Base-by-base conservation (phyloP, 108 stramenopile species). In the Skeletonema grethae region DNA sequence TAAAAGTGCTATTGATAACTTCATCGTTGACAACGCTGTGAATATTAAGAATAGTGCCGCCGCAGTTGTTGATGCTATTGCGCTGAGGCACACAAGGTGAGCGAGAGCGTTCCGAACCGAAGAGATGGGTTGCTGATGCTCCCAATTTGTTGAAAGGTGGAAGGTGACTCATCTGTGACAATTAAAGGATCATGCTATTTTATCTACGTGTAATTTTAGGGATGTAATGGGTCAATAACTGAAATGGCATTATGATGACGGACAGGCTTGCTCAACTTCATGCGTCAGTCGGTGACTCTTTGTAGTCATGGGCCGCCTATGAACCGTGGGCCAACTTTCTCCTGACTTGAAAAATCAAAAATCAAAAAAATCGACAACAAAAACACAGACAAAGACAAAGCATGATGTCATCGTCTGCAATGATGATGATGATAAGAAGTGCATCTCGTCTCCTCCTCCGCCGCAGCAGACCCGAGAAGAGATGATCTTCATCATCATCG, bases 1-100 rank as follows among this genome's bases (percentile, higher is more conserved):
- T 53, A 53, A 53, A 53, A 53, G 20, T 53, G 50, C 50, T 53
- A 53, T 53, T 53, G 50, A 53, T n/a, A 53, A 53, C 50, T 53
- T 53, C 50, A 53, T 53, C 5, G 50, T 50, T 24, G 0, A 0
- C 1, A 0, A 0, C 2, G 13, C 13, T 43, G 41, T 43, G 15
- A 43, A 43, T 43, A 43, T 2, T 15, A 43, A 0, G 4, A n/a
- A 15, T 15, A 43, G 12, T 43, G 41, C 41, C 41, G 2, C 15
- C 3, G 9, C 7, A 10, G 0, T 36, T 5, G 9, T 10, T 10
- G 36, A 38, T 38, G 36, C 36, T 38, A 43, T 15, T 43, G 41
- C 0, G 10, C 15, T 0, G 10, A n/a, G 15, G 3, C 25, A 28
- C 25, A 28, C 25, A 28, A 28, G 15, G 41, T 3, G 15, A 43